Base-by-base conservation (phyloP, 1,139 yeast genomes). In the Scheffersomyces quercinus region DNA sequence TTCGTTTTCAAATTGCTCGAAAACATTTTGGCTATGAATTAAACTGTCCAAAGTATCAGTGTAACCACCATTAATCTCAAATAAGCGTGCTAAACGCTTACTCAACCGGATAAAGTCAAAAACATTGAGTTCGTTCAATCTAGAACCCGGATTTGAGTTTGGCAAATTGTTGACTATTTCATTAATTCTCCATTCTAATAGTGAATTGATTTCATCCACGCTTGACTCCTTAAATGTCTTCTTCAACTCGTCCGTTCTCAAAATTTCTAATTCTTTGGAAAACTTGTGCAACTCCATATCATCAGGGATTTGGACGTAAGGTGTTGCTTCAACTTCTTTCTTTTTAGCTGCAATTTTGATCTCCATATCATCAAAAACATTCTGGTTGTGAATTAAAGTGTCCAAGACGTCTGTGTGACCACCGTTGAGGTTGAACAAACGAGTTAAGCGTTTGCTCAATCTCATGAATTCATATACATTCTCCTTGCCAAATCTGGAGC, bases 401-500 rank as follows among this genome's bases (percentile, higher is more conserved):
- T 72, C 76, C 48, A 73, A 60, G 8, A 66, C 59, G 14, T 55
- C 64, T 7, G 73, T 66, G 41, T 68, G 48, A 2, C 62, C 64
- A 3, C 66, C 66, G 50, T 71, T 70, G 11, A 56, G 35, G 8
- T 47, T 49, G 40, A 70, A 68, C 30, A 70, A 52, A 4, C 48
- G 44, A 1, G 37, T 39, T 39, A 67, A 54, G 29, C 58, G 52
- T 41, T 53, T 49, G 39, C 52, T 50, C 39, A 64, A 54, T 39
- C 61, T 55, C 39, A 59, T 53, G 37, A 56, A 62, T 10, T 54
- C 49, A 20, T 50, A 50, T 9, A 58, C 52, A 28, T 56, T 58
- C 6, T 45, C 52, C 44, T 50, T 47, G 47, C 51, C 52, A 10
- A 64, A 50, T 5, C 53, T 36, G 39, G 59, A 55, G 8, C 46